A percentile compares a stretch with the other conserved stretches of the same genome.
Conservation (phyloP, 106 monocot species). For the Ottelia alismoides region DNA sequence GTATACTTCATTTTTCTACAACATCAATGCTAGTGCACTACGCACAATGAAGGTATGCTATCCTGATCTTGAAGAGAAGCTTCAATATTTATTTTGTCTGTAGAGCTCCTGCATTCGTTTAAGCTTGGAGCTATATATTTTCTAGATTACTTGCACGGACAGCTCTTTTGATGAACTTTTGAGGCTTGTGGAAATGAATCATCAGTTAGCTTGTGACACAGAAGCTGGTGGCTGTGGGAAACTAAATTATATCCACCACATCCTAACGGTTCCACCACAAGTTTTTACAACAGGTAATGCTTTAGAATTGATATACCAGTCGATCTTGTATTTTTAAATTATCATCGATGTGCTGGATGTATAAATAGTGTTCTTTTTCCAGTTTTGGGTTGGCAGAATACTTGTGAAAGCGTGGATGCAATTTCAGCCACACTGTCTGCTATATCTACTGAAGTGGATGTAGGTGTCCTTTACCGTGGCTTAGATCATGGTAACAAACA, state of each 20-base stretch:
- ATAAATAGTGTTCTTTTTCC: constrained; percentile 12
- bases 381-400: constrained; percentile 97
- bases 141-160: constrained; percentile 44
- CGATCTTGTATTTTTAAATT: no score
- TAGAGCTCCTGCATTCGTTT: no score
- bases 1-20: constrained; percentile 93
- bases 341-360: no score
- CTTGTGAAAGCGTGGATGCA: constrained; percentile 67
- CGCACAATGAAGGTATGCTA: constrained; percentile 63
- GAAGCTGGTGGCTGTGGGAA: constrained; percentile 86
- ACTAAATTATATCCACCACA: constrained; percentile 60
- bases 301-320: not conserved
- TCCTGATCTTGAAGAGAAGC: no score
- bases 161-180: constrained; percentile 75
- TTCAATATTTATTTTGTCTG: no score
- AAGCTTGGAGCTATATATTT: not conserved
- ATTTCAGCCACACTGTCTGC: constrained; percentile 85
- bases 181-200: constrained; percentile 75
- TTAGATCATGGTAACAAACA: constrained; percentile 51
- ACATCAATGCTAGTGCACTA: constrained; percentile 87
- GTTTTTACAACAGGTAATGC: constrained; percentile 74
- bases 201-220: constrained; percentile 62
- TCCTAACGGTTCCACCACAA: constrained; percentile 61
- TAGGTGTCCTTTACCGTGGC: constrained; percentile 61
- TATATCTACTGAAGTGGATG: constrained; percentile 61